These are phyloP conservation scores for Zoysia matrella DNA, from an alignment of 202 grass and related monocot genomes.

Conservation along the genomic window DNA sequence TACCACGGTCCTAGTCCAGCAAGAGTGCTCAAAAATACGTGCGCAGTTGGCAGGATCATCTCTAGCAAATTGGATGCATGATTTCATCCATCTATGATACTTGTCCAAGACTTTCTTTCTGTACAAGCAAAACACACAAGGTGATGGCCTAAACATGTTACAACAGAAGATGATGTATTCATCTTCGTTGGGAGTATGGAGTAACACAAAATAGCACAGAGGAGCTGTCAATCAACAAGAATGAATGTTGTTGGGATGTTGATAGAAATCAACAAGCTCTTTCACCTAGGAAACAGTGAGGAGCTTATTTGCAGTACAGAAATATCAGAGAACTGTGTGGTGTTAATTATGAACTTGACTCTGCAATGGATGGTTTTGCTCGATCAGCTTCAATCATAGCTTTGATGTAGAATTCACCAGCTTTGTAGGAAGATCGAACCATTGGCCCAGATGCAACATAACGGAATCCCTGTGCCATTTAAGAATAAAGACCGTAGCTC, in stretches of 20 bases:
- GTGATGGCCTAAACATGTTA: slow-evolving; percentile 1
- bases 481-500: not conserved
- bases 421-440: slow-evolving; percentile 96
- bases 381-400: slow-evolving; percentile 94
- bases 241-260: not conserved
- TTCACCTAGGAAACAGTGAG: not conserved
- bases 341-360: slow-evolving; percentile 36
- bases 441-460: slow-evolving; percentile 98
- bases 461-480: slow-evolving; percentile 73
- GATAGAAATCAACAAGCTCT: slow-evolving; percentile 15
- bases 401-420: slow-evolving; percentile 97
- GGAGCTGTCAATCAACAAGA: not conserved
- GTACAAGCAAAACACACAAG: no score
- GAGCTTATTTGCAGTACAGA: slow-evolving; percentile 46
- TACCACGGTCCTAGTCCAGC: not conserved
- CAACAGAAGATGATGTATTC: not conserved
- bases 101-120: slow-evolving; percentile 14
- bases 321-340: slow-evolving; percentile 13
- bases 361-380: slow-evolving; percentile 40
- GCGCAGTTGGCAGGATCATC: not conserved
- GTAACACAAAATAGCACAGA: not conserved
- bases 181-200: not conserved
- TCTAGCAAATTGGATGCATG: slow-evolving; percentile 13
- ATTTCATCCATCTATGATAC: slow-evolving; percentile 11
- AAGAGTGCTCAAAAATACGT: not conserved